Conservation (phyloP, 2,329 filamentous ascomycete genomes). For the Colletotrichum horii region DNA sequence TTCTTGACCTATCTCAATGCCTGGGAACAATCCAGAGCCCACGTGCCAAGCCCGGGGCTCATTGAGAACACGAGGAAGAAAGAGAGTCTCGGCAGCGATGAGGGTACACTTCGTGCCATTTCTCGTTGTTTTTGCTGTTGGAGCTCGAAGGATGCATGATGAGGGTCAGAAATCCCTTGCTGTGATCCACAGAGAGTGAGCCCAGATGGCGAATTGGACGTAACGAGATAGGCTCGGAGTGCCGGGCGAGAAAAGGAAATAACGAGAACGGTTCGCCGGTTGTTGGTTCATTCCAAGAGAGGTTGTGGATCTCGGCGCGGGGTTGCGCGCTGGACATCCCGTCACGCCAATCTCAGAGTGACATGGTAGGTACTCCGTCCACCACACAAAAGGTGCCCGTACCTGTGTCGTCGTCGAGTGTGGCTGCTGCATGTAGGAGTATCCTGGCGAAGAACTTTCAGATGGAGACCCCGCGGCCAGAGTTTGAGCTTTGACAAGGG, state of each 20-base stretch:
- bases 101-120: neutral
- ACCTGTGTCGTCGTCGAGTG: neutral
- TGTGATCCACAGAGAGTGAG: slow-evolving; percentile 6
- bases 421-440: neutral
- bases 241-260: slow-evolving; percentile 14
- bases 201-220: slow-evolving; percentile 11
- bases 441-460: neutral
- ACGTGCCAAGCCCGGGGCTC: neutral
- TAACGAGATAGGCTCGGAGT: slow-evolving; percentile 18
- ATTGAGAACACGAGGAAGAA: neutral
- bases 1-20: neutral
- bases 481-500: neutral
- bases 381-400: neutral
- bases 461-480: neutral
- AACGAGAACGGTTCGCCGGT: slow-evolving; percentile 8
- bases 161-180: slow-evolving; percentile 1
- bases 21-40: neutral
- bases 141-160: slow-evolving; percentile 10
- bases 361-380: neutral
- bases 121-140: neutral
- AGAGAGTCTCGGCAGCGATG: neutral
- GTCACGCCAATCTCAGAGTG: neutral
- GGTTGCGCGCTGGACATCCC: slow-evolving; percentile 13
- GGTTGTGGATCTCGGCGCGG: slow-evolving; percentile 21
- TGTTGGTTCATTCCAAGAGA: slow-evolving; percentile 19